phyloP scores from a whole-genome alignment of 345 rosid species.

The Arabidopsis suecica region DNA sequence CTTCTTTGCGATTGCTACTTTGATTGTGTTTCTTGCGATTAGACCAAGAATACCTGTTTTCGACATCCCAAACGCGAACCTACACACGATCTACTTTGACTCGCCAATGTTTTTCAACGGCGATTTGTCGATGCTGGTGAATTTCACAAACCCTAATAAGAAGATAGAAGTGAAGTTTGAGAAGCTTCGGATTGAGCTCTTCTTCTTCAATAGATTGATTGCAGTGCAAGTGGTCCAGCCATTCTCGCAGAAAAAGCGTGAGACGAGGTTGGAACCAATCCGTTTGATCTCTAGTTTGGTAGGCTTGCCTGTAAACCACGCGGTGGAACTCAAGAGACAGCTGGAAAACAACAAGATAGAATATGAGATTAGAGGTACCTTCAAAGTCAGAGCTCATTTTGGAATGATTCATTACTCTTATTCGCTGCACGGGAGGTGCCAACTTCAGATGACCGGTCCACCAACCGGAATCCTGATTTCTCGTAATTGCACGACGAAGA shows the following conservation, averaged over 20 bases:
- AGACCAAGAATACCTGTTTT: slow-evolving; percentile 73
- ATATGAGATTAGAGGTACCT: slow-evolving; percentile 69
- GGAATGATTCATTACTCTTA: slow-evolving; percentile 78
- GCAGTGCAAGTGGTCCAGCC: slow-evolving; percentile 67
- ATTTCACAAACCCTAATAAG: slow-evolving; percentile 80
- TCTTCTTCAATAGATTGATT: slow-evolving; percentile 64
- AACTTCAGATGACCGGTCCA: slow-evolving; percentile 72
- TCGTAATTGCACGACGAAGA: slow-evolving; percentile 64
- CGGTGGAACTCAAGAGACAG: slow-evolving; percentile 67
- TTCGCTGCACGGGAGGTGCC: slow-evolving; percentile 81
- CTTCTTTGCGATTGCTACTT: slow-evolving; percentile 78
- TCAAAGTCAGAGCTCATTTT: slow-evolving; percentile 70
- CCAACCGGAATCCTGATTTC: slow-evolving; percentile 74
- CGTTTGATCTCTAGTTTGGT: slow-evolving; percentile 81
- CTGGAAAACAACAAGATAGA: slow-evolving; percentile 64
- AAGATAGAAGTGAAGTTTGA: slow-evolving; percentile 73
- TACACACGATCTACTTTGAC: slow-evolving; percentile 79
- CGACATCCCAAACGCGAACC: slow-evolving; percentile 70
- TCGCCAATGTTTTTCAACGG: slow-evolving; percentile 72
- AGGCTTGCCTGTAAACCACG: slow-evolving; percentile 65
- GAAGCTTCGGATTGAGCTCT: slow-evolving; percentile 64
- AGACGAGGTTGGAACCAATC: slow-evolving; percentile 58
- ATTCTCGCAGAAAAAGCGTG: slow-evolving; percentile 62
- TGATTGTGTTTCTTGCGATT: slow-evolving; percentile 62
- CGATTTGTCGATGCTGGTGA: slow-evolving; percentile 67